Evolutionary conservation across 139 green algal species (phyloP).

Genomic region (Tetradesmus lagerheimii): DNA sequence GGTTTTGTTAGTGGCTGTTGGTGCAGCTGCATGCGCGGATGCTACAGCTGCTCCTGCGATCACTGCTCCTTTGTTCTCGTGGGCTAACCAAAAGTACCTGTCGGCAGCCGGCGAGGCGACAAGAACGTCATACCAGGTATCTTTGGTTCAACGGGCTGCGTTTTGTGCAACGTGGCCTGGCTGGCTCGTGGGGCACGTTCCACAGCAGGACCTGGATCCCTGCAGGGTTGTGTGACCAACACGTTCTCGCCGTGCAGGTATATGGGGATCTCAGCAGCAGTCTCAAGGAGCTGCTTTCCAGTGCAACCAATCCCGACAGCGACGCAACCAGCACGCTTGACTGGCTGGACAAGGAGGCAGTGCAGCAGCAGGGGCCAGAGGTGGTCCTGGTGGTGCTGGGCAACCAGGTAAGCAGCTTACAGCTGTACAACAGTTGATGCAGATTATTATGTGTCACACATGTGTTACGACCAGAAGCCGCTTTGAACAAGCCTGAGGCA

Average conservation of each 20-base stretch:
- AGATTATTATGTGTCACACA: not conserved
- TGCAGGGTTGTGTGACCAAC: not conserved
- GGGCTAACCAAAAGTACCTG: conserved; percentile 18
- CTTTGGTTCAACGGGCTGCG: too few species aligned
- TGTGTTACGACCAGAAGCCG: not conserved
- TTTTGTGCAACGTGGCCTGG: not conserved
- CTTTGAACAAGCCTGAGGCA: not conserved
- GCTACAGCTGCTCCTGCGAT: not conserved
- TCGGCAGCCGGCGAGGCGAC: not conserved
- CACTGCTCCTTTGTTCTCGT: conserved; percentile 19
- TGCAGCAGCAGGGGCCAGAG: conserved; percentile 1
- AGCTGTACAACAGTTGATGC: not conserved
- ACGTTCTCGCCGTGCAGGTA: not conserved
- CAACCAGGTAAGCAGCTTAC: conserved; percentile 6
- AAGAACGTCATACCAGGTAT: not conserved
- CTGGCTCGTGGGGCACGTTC: not conserved
- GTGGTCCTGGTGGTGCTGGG: conserved; percentile 32
- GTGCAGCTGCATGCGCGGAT: not conserved
- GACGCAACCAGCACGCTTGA: not conserved
- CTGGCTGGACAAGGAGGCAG: not conserved
- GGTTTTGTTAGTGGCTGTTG: not conserved
- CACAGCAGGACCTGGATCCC: not conserved
- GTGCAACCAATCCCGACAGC: not conserved
- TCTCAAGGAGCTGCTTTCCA: not conserved
- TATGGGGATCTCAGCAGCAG: conserved; percentile 3